A percentile compares a stretch with the other conserved stretches of the same genome.
phyloP scores from a whole-genome alignment of 164 flowering plant species.

The Akebia trifoliata region DNA sequence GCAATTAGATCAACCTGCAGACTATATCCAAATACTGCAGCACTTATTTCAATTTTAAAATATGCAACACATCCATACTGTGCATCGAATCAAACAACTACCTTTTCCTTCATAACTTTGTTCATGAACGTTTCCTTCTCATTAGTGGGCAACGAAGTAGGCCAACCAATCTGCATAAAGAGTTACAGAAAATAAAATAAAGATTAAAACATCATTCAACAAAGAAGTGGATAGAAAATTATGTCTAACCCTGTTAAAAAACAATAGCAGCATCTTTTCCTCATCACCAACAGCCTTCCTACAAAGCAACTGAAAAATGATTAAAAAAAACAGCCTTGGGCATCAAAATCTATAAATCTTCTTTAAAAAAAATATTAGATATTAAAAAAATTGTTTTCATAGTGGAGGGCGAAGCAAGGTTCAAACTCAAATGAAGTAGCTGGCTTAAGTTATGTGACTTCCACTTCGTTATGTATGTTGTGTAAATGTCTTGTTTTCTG shows the following conservation, averaged over 20 bases:
- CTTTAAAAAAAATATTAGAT: neutral
- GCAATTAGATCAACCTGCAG: too few relatives aligned
- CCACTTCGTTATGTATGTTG: too few relatives aligned
- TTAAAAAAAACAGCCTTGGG: neutral
- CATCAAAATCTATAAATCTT: neutral
- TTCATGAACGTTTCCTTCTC: slow-evolving; percentile 68
- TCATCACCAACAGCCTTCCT: slow-evolving; percentile 88
- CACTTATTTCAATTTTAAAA: too few relatives aligned
- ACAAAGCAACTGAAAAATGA: slow-evolving; percentile 13
- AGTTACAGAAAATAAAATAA: neutral
- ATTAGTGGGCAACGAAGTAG: slow-evolving; percentile 81
- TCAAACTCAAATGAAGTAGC: neutral
- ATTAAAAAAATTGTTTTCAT: neutral
- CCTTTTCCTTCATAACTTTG: slow-evolving; percentile 76
- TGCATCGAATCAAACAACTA: slow-evolving; percentile 21
- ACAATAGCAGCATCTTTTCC: slow-evolving; percentile 72
- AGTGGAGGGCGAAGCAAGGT: neutral
- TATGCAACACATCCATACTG: too few relatives aligned
- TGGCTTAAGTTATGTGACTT: too few relatives aligned
- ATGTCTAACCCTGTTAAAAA: slow-evolving; percentile 61
- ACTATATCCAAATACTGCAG: too few relatives aligned
- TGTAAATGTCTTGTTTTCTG: too few relatives aligned
- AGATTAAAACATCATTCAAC: slow-evolving; percentile 5
- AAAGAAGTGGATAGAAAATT: neutral
- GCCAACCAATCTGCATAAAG: slow-evolving; percentile 86